Conservation (phyloP, 1,284 basidiomycete genomes). For the Athelia psychrophila region DNA sequence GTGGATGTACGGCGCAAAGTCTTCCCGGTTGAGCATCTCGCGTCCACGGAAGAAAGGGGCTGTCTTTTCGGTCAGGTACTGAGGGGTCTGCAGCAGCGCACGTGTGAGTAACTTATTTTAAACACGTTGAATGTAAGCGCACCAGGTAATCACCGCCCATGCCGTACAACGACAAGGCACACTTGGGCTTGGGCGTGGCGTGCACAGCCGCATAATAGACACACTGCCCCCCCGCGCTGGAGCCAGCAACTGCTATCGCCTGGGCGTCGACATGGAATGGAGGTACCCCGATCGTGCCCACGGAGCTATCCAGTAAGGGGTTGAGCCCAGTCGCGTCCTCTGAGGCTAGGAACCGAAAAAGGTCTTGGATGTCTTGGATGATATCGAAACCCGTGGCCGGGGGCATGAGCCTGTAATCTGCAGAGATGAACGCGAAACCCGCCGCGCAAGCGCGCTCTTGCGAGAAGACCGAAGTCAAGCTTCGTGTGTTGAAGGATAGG, state of each 20-base stretch:
- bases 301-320: slow-evolving; percentile 6
- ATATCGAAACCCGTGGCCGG: slow-evolving; percentile 57
- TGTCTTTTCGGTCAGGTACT: slow-evolving; percentile 36
- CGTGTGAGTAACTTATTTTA: background rate
- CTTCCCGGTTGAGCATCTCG: slow-evolving; percentile 33
- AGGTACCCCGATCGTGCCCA: background rate
- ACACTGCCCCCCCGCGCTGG: slow-evolving; percentile 62
- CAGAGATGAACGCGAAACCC: slow-evolving; percentile 56
- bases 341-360: slow-evolving; percentile 45
- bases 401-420: slow-evolving; percentile 59
- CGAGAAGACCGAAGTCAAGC: slow-evolving; percentile 5
- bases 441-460: slow-evolving; percentile 40
- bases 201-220: slow-evolving; percentile 60
- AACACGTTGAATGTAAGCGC: slow-evolving; percentile 16
- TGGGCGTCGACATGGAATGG: slow-evolving; percentile 37
- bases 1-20: slow-evolving; percentile 26
- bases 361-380: slow-evolving; percentile 50
- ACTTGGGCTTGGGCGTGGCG: slow-evolving; percentile 47
- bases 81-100: slow-evolving; percentile 24
- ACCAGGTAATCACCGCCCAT: slow-evolving; percentile 63
- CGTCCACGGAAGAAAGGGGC: slow-evolving; percentile 37
- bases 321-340: slow-evolving; percentile 20
- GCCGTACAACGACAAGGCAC: slow-evolving; percentile 55
- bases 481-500: slow-evolving; percentile 6
- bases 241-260: slow-evolving; percentile 51